Percentiles rank a stretch among this genome's conserved stretches.
phyloP scores from a whole-genome alignment of 2,329 filamentous ascomycete species.

The Penicillium olsonii region DNA sequence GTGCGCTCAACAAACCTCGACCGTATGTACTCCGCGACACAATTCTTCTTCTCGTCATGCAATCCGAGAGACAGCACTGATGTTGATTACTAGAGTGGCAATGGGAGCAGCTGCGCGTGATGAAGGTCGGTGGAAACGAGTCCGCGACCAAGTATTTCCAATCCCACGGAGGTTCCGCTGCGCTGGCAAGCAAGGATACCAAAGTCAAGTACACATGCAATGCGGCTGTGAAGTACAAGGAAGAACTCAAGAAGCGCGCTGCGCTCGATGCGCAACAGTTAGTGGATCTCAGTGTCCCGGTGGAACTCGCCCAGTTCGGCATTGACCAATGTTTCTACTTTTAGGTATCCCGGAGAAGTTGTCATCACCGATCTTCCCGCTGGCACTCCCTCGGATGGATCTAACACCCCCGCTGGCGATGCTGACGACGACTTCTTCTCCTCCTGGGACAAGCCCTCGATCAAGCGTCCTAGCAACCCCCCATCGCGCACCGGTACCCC shows the following conservation, averaged over 20 bases:
- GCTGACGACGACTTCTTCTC: constrained; percentile 95
- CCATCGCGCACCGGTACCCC: constrained; percentile 87
- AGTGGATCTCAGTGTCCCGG: constrained; percentile 34
- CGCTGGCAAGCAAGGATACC: constrained; percentile 90
- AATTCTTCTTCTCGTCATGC: background rate
- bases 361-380: constrained; percentile 73
- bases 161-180: constrained; percentile 89
- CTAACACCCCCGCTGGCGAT: constrained; percentile 77
- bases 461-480: constrained; percentile 94
- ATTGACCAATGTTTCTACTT: constrained; percentile 13
- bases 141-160: constrained; percentile 98
- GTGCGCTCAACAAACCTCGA: constrained; percentile 98
- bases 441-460: constrained; percentile 96
- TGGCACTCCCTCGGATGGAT: constrained; percentile 62
- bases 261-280: constrained; percentile 83
- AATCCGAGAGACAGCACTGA: constrained; percentile 22
- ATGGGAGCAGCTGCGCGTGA: constrained; percentile 95
- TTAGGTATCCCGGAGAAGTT: constrained; percentile 80
- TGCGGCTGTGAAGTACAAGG: constrained; percentile 96
- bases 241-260: constrained; percentile 85
- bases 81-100: constrained; percentile 72
- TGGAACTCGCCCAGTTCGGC: background rate
- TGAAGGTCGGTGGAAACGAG: constrained; percentile 99
- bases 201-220: constrained; percentile 96
- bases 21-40: constrained; percentile 63